Conservation (phyloP, 192 early-diverging fungal genomes). For the Coemansia sp. region DNA sequence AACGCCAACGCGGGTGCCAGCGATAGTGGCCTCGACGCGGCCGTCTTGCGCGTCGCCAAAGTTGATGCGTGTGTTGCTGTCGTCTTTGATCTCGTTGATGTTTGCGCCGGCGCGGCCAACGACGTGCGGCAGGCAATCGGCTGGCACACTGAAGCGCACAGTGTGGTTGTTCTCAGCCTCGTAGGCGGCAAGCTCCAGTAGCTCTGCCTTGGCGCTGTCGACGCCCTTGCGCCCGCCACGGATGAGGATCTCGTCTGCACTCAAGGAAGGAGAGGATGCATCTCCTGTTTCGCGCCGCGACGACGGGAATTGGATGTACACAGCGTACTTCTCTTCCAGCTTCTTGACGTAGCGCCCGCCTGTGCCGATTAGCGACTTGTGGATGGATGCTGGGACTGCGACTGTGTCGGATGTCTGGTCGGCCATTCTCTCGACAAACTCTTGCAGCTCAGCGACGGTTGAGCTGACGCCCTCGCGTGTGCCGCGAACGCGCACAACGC, state of each 20-base stretch:
- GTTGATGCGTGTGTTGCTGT: constrained; percentile 74
- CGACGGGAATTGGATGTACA: constrained; percentile 70
- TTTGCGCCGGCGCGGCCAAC: constrained; percentile 73
- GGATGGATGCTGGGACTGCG: constrained; percentile 61
- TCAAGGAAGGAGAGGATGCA: constrained; percentile 30
- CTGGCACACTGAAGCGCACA: constrained; percentile 64
- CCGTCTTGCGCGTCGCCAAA: constrained; percentile 42
- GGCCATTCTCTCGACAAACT: constrained; percentile 63
- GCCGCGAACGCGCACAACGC: constrained; percentile 74
- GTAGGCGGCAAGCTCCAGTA: constrained; percentile 79
- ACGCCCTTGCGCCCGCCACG: constrained; percentile 84
- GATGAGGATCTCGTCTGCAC: constrained; percentile 70
- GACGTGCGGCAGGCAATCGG: constrained; percentile 66
- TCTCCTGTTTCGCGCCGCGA: constrained; percentile 54
- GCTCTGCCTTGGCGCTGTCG: constrained; percentile 71
- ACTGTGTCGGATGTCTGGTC: constrained; percentile 63
- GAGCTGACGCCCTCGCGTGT: constrained; percentile 71
- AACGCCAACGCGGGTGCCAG: constrained; percentile 60
- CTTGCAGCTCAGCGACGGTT: constrained; percentile 69
- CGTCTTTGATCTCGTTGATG: constrained; percentile 73
- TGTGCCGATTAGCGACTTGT: constrained; percentile 69
- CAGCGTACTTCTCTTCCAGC: constrained; percentile 75
- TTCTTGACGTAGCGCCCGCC: constrained; percentile 70
- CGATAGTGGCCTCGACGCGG: constrained; percentile 47
- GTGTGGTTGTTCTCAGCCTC: constrained; percentile 75